Conservation (phyloP, 2,329 filamentous ascomycete genomes). For the Capronia epimyces region DNA sequence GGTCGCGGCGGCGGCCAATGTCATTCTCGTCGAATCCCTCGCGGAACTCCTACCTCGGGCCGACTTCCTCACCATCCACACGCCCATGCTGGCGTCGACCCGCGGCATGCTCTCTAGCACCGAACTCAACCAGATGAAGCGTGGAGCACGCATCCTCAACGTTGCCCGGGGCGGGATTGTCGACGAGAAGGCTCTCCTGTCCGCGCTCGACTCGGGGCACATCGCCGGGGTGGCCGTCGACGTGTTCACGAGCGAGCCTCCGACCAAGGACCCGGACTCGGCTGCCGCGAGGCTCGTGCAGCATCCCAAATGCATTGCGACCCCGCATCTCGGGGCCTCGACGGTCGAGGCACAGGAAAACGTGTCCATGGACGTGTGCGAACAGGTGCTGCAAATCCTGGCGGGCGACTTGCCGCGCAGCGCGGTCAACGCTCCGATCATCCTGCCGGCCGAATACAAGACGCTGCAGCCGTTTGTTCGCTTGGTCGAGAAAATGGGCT, state of each 20-base stretch:
- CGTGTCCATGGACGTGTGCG: constrained; percentile 75
- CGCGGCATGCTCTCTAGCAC: constrained; percentile 64
- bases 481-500: constrained; percentile 73
- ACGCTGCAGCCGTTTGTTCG: constrained; percentile 71
- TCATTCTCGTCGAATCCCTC: constrained; percentile 56
- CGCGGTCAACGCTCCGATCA: constrained; percentile 76
- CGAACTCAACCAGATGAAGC: constrained; percentile 67
- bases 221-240: constrained; percentile 75
- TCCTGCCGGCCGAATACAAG: constrained; percentile 72
- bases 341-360: constrained; percentile 81
- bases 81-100: constrained; percentile 71
- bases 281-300: constrained; percentile 58
- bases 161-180: constrained; percentile 76
- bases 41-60: constrained; percentile 58
- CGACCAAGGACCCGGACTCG: constrained; percentile 52
- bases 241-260: constrained; percentile 72
- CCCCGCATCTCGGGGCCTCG: constrained; percentile 72
- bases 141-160: constrained; percentile 67
- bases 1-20: constrained; percentile 63
- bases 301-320: constrained; percentile 68
- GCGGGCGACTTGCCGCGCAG: constrained; percentile 66
- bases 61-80: constrained; percentile 77
- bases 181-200: constrained; percentile 67
- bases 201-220: constrained; percentile 62
- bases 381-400: constrained; percentile 69